Evolutionary conservation across 2,329 filamentous ascomycete species (phyloP).

Genomic region (Venturia asperata): DNA sequence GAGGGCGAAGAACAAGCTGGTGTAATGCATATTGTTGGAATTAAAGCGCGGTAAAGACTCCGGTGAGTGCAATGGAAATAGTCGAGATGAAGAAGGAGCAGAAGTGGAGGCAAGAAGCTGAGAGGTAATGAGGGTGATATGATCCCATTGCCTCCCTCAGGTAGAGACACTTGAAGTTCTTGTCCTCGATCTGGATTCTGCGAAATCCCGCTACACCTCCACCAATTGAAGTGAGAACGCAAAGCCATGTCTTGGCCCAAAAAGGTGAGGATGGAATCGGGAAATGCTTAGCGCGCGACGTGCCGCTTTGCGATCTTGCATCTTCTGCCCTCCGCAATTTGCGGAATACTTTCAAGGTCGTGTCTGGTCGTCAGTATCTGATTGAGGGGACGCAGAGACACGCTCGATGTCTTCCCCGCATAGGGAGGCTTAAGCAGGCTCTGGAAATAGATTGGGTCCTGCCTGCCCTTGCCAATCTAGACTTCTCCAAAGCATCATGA

Average conservation of each 20-base stretch:
- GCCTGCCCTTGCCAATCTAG: background rate
- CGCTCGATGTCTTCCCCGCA: conserved; percentile 3
- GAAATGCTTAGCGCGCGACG: background rate
- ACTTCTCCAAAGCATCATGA: background rate
- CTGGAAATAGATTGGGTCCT: background rate
- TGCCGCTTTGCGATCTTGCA: background rate
- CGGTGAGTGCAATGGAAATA: background rate
- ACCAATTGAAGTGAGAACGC: conserved; percentile 9
- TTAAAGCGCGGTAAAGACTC: background rate
- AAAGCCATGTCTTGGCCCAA: conserved; percentile 7
- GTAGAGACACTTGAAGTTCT: background rate
- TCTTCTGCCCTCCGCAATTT: background rate
- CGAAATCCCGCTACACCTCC: background rate
- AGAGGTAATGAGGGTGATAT: background rate
- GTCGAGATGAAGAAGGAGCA: background rate
- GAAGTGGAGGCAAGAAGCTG: too few species aligned
- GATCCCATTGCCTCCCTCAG: background rate
- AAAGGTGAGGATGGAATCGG: background rate
- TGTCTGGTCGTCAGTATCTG: background rate
- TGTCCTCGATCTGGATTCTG: background rate
- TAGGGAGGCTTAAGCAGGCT: background rate
- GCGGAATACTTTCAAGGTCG: background rate
- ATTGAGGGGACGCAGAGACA: conserved; percentile 2
- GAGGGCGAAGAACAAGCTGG: conserved; percentile 21
- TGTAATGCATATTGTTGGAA: conserved; percentile 25